A percentile compares a stretch with the other conserved stretches of the same genome.
These are phyloP conservation scores for Fusarium sp. DNA, from an alignment of 2,329 filamentous ascomycete species.

Conservation along the genomic window DNA sequence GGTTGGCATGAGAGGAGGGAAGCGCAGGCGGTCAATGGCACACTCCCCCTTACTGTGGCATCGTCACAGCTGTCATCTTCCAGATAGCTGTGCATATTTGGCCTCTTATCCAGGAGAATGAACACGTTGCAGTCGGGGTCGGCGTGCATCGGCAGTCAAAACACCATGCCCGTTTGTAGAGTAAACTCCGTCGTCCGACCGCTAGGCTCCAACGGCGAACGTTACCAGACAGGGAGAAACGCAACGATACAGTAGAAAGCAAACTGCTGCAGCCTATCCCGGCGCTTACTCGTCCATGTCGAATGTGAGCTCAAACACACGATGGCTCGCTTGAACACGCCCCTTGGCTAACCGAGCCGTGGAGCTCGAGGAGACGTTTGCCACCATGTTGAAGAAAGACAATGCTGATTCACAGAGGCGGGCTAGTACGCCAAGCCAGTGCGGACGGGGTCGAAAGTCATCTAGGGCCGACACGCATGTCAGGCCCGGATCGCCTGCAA, in stretches of 20 bases:
- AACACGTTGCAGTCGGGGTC: not conserved
- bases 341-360: not conserved
- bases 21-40: not conserved
- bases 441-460: not conserved
- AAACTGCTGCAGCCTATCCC: not conserved
- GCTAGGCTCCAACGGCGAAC: not conserved
- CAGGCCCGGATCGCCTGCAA: conserved; percentile 4
- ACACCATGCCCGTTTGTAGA: not conserved
- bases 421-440: not conserved
- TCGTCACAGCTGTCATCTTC: not conserved
- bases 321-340: not conserved
- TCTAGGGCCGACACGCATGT: conserved; percentile 1
- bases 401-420: not conserved
- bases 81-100: not conserved
- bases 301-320: not conserved
- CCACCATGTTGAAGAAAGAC: conserved; percentile 14
- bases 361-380: conserved; percentile 13
- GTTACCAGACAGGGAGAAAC: not conserved
- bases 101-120: not conserved
- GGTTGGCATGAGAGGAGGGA: not conserved
- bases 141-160: not conserved
- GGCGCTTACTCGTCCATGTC: not conserved
- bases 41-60: not conserved
- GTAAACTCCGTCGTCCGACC: not conserved
- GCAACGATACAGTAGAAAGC: not conserved